Percentiles rank a stretch among this genome's conserved stretches.
These are phyloP conservation scores for Hygrophila difformis DNA, from an alignment of 257 asterid species.

Conservation along the genomic window DNA sequence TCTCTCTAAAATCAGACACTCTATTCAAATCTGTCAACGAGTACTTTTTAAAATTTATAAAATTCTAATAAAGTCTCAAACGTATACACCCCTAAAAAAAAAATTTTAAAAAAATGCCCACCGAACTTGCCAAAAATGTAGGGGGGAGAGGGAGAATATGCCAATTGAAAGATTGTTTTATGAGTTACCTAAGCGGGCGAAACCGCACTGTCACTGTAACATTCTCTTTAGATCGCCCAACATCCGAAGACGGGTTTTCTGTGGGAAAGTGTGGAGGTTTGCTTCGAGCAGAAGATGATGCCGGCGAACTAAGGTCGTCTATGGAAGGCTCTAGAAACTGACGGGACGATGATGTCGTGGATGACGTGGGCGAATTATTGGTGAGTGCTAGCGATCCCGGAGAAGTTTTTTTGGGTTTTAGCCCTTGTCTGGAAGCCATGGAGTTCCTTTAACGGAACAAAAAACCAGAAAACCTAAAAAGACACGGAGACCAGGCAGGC, in stretches of 20 bases:
- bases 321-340: constrained; percentile 56
- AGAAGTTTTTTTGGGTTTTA: constrained; percentile 42
- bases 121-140: constrained; percentile 4
- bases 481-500: too few species aligned
- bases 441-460: constrained; percentile 13
- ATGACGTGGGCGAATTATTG: constrained; percentile 62
- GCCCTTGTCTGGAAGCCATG: constrained; percentile 64
- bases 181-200: constrained; percentile 88
- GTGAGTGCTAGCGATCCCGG: constrained; percentile 19
- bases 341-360: constrained; percentile 81
- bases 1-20: too few species aligned
- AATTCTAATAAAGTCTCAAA: too few species aligned
- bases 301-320: constrained; percentile 75
- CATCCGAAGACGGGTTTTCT: constrained; percentile 38
- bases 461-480: neutral
- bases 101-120: too few species aligned
- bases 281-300: constrained; percentile 74
- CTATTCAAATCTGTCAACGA: too few species aligned
- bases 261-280: constrained; percentile 48
- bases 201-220: constrained; percentile 94
- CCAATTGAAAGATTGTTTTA: neutral
- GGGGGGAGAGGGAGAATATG: neutral
- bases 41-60: too few species aligned
- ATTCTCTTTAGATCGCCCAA: constrained; percentile 77
- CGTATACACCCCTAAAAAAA: too few species aligned